Evolutionary conservation across 2,329 filamentous ascomycete genomes (phyloP).

Genomic region (Aspergillus fischeri): DNA sequence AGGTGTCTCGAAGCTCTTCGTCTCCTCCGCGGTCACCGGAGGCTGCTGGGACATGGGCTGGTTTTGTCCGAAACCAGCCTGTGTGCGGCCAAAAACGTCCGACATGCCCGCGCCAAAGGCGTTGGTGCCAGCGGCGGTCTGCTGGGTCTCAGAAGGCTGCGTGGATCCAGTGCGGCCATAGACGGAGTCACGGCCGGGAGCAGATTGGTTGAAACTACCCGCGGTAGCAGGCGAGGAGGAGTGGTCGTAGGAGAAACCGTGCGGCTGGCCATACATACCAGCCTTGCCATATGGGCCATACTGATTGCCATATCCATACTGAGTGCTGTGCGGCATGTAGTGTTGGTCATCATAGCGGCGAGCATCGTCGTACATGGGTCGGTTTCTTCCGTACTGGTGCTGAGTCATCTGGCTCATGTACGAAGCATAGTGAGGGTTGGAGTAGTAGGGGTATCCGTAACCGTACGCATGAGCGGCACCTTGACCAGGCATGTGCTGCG

Average conservation of each 20-base stretch:
- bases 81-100: slow-evolving; percentile 57
- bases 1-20: slow-evolving; percentile 56
- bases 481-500: slow-evolving; percentile 51
- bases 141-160: slow-evolving; percentile 53
- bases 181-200: slow-evolving; percentile 51
- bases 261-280: slow-evolving; percentile 61
- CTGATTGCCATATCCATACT: slow-evolving; percentile 53
- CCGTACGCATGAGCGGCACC: slow-evolving; percentile 50
- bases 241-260: slow-evolving; percentile 62
- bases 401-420: slow-evolving; percentile 56
- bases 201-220: slow-evolving; percentile 40
- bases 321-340: slow-evolving; percentile 44
- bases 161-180: slow-evolving; percentile 58
- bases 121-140: slow-evolving; percentile 46
- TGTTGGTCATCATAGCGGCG: slow-evolving; percentile 45
- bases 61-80: slow-evolving; percentile 54
- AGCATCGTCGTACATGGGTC: slow-evolving; percentile 48
- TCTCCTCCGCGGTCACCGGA: slow-evolving; percentile 47
- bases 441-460: slow-evolving; percentile 58
- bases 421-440: slow-evolving; percentile 57
- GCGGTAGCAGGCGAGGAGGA: slow-evolving; percentile 61
- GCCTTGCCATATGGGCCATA: slow-evolving; percentile 53
- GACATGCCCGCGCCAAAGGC: slow-evolving; percentile 50
- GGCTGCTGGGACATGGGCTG: slow-evolving; percentile 51
- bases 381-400: slow-evolving; percentile 45